Percentiles rank a stretch among this genome's conserved stretches.
Evolutionary conservation across 2,329 filamentous ascomycete species (phyloP).

Genomic region (Diplodia intermedia): DNA sequence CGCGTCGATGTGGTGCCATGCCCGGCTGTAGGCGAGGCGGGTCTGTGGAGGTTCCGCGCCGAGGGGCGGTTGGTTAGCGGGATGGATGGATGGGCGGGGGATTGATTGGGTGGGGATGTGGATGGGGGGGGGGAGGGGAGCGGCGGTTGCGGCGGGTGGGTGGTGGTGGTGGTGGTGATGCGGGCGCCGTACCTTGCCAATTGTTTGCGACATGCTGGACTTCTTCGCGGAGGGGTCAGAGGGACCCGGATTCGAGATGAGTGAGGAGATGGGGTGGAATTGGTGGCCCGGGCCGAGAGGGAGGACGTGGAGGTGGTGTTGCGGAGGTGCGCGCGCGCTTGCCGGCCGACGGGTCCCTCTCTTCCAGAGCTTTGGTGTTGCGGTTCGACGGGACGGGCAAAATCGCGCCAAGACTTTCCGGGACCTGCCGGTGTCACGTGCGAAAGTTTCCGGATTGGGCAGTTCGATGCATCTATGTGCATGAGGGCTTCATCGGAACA

Average conservation of each 20-base stretch:
- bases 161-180: constrained; percentile 5
- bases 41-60: constrained; percentile 64
- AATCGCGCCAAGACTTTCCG: constrained; percentile 32
- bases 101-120: background rate
- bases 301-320: background rate
- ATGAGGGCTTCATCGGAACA: background rate
- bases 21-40: constrained; percentile 91
- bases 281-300: background rate
- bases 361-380: constrained; percentile 20
- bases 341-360: background rate
- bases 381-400: constrained; percentile 22
- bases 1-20: constrained; percentile 91
- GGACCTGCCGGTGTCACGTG: constrained; percentile 21
- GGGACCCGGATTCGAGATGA: constrained; percentile 32
- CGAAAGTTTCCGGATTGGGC: background rate
- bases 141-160: background rate
- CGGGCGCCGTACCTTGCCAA: constrained; percentile 68
- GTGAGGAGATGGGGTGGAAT: background rate
- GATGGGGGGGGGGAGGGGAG: background rate
- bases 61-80: too few species aligned
- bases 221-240: constrained; percentile 35
- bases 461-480: background rate
- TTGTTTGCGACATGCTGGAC: constrained; percentile 74
- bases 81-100: too few species aligned
- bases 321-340: constrained; percentile 1